Evolutionary conservation across 1,284 basidiomycete genomes (phyloP).

Genomic region (Hemileia vastatrix): DNA sequence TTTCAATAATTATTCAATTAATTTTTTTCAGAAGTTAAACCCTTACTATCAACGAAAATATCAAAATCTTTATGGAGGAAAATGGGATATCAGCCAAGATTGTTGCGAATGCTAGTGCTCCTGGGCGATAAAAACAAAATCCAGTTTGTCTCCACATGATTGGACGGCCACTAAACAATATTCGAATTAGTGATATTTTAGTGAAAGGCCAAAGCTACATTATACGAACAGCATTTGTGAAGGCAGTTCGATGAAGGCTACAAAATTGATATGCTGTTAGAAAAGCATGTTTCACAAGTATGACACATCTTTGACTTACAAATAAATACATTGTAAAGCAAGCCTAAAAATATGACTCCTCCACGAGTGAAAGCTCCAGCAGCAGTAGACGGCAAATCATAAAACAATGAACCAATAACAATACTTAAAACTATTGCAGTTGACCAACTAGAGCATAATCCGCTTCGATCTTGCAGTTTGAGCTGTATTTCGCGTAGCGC

Average conservation of each 20-base stretch:
- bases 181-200: too few relatives aligned
- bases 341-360: constrained; percentile 60
- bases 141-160: constrained; percentile 55
- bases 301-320: too few relatives aligned
- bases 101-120: constrained; percentile 59
- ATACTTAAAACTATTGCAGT: constrained; percentile 54
- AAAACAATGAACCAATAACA: constrained; percentile 56
- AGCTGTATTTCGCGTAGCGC: constrained; percentile 35
- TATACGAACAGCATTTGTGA: constrained; percentile 26
- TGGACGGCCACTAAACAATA: constrained; percentile 56
- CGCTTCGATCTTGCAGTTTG: constrained; percentile 30
- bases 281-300: too few relatives aligned
- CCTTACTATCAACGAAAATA: constrained; percentile 49
- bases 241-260: constrained; percentile 28
- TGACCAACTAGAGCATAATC: constrained; percentile 25
- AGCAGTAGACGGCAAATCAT: constrained; percentile 59
- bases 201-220: too few relatives aligned
- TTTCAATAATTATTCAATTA: too few relatives aligned
- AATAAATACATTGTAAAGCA: constrained; percentile 35
- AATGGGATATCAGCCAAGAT: constrained; percentile 49
- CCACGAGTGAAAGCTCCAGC: constrained; percentile 78
- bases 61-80: constrained; percentile 47
- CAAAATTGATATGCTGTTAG: too few relatives aligned
- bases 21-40: neutral
- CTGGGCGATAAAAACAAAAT: constrained; percentile 71